phyloP scores from a whole-genome alignment of 345 rosid species.

The Microthlaspi erraticum region DNA sequence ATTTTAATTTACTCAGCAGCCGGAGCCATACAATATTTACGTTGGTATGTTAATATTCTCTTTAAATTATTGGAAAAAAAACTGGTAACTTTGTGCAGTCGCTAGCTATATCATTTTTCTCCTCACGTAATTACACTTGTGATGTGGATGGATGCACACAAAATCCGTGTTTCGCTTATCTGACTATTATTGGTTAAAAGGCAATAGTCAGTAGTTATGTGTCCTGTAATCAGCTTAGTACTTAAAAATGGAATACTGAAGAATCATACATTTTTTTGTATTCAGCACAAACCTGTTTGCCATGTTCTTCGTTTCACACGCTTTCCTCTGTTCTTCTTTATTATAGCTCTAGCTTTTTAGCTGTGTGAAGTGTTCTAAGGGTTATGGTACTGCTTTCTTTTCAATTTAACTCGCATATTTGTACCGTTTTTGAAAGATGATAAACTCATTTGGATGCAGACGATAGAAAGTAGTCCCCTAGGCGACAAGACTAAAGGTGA shows the following conservation, averaged over 20 bases:
- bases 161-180: constrained; percentile 7
- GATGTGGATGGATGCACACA: constrained; percentile 3
- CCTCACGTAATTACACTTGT: constrained; percentile 11
- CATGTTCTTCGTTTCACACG: constrained; percentile 14
- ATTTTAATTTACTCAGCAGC: constrained; percentile 96
- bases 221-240: constrained; percentile 11
- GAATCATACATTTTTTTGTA: background rate
- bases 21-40: constrained; percentile 99
- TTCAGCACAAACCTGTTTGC: constrained; percentile 18
- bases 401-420: constrained; percentile 8
- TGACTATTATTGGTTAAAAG: constrained; percentile 13
- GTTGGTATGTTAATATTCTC: constrained; percentile 63
- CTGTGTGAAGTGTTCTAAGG: constrained; percentile 13
- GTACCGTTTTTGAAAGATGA: constrained; percentile 35
- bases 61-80: constrained; percentile 15
- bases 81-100: constrained; percentile 35
- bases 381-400: constrained; percentile 20
- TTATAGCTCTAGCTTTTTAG: constrained; percentile 15
- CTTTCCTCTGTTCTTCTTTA: constrained; percentile 12
- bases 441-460: constrained; percentile 54
- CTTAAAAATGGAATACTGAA: constrained; percentile 17
- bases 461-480: constrained; percentile 86
- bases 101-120: constrained; percentile 22
- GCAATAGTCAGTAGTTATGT: background rate
- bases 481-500: constrained; percentile 80